Percentiles rank a stretch among this genome's conserved stretches.
These are phyloP conservation scores for Rhizodiscina lignyota DNA, from an alignment of 495 filamentous ascomycete genomes.

Conservation along the genomic window DNA sequence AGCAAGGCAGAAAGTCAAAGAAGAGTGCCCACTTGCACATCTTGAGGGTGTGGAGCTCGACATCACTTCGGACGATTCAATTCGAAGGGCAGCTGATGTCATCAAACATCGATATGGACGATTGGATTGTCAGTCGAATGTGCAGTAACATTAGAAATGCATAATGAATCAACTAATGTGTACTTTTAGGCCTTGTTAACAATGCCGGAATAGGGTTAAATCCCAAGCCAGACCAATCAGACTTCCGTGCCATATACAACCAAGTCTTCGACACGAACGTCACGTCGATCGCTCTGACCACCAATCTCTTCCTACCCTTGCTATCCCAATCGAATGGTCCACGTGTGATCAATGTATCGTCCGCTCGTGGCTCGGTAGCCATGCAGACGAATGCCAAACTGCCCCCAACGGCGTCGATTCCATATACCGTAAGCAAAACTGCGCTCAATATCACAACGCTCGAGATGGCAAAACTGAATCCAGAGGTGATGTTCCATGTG, in stretches of 20 bases:
- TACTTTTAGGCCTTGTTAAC: constrained; percentile 5
- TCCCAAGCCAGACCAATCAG: not conserved
- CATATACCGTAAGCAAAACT: constrained; percentile 1
- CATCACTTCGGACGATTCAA: not conserved
- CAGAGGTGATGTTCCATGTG: constrained; percentile 2
- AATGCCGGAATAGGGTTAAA: constrained; percentile 3
- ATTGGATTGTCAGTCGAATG: not conserved
- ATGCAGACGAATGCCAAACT: not conserved
- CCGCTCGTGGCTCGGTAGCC: constrained; percentile 2
- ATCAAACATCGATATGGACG: not conserved
- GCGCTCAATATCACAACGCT: constrained; percentile 4
- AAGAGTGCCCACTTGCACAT: too few species aligned
- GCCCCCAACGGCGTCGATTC: constrained; percentile 3
- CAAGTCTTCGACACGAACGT: constrained; percentile 1
- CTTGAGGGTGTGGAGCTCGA: not conserved
- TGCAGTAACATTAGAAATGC: too few species aligned
- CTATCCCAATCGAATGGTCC: not conserved
- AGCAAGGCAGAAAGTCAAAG: not conserved
- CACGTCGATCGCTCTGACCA: constrained; percentile 1
- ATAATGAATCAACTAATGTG: too few species aligned
- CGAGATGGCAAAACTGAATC: constrained; percentile 2
- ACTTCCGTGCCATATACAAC: constrained; percentile 2
- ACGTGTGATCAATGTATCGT: constrained; percentile 3
- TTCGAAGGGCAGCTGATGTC: not conserved
- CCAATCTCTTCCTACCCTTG: constrained; percentile 3